Conservation (phyloP, 768 basidiomycete species). For the Serendipita sp. region DNA sequence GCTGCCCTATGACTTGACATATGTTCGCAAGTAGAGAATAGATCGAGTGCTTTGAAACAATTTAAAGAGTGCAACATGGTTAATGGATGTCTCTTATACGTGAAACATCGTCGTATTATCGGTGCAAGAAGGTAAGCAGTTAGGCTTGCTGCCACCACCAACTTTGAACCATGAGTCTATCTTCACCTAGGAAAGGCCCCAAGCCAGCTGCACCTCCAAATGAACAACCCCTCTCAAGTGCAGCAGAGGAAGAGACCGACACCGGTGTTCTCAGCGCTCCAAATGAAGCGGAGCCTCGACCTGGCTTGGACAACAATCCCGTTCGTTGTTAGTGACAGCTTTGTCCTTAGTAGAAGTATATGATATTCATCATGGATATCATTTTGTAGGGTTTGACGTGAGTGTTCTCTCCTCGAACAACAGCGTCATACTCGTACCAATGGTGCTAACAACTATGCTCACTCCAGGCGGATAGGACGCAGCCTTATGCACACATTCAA, state of each 20-base stretch:
- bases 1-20: background rate
- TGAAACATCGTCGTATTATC: no score
- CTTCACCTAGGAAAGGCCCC: background rate
- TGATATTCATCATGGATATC: background rate
- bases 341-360: background rate
- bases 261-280: background rate
- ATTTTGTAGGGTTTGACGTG: background rate
- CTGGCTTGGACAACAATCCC: background rate
- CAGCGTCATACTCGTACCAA: background rate
- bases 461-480: constrained; percentile 2
- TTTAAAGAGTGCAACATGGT: background rate
- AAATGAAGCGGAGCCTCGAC: background rate
- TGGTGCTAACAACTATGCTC: background rate
- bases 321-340: background rate
- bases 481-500: background rate
- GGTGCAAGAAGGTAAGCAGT: no score
- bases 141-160: background rate
- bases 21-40: background rate
- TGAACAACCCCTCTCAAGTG: background rate
- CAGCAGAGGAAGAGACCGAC: constrained; percentile 1
- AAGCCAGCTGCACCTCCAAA: background rate
- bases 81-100: background rate
- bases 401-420: background rate
- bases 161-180: background rate
- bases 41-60: no score